A percentile compares a stretch with the other conserved stretches of the same genome.
Evolutionary conservation across 129 eudicot species (phyloP).

Genomic region (Lactuca saligna): DNA sequence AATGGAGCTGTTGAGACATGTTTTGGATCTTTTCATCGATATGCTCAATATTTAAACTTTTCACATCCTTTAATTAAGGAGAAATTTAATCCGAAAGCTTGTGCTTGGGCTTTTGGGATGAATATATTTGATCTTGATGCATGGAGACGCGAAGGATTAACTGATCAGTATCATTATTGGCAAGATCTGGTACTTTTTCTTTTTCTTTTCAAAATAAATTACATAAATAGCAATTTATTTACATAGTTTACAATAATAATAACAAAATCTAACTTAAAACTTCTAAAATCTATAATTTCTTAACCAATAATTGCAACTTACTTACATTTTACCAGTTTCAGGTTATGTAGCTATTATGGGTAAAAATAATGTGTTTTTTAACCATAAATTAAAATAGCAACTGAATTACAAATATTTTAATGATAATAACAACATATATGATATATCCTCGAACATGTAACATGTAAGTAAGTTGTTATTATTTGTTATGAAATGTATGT

Average conservation of each 20-base stretch:
- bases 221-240: background rate
- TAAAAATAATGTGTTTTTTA: no score
- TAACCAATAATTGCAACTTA: no score
- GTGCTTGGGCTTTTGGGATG: conserved; percentile 93
- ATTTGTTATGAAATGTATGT: background rate
- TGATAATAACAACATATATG: no score
- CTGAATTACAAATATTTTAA: no score
- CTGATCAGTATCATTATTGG: conserved; percentile 80
- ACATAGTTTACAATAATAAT: no score
- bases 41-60: conserved; percentile 66
- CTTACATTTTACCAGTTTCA: no score
- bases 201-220: background rate
- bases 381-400: no score
- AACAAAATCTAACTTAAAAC: no score
- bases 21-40: conserved; percentile 82
- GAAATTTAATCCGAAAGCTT: conserved; percentile 65
- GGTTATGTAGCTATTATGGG: no score
- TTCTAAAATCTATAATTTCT: no score
- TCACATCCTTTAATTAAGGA: conserved; percentile 67
- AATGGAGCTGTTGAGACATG: conserved; percentile 87
- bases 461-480: background rate
- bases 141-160: conserved; percentile 69
- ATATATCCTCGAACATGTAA: no score
- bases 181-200: conserved; percentile 54
- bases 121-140: conserved; percentile 81